Conservation (phyloP, 1,284 basidiomycete genomes). For the Albatrellus sp. region DNA sequence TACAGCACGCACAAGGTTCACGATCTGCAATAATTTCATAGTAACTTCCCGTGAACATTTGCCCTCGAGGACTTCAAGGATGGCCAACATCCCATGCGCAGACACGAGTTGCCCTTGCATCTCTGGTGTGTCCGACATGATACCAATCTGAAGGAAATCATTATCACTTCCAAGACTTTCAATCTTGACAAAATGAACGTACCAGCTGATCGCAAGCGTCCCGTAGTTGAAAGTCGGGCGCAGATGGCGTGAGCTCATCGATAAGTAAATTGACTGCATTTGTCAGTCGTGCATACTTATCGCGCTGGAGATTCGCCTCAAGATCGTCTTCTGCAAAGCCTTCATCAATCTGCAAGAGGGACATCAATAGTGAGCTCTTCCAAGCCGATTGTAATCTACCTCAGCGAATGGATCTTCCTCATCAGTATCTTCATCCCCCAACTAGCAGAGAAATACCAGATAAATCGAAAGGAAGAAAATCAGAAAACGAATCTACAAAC, state of each 20-base stretch:
- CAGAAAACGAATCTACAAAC: conserved; percentile 25
- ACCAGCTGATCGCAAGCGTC: conserved; percentile 86
- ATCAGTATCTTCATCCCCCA: conserved; percentile 71
- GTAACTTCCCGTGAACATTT: conserved; percentile 75
- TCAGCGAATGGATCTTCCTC: conserved; percentile 94
- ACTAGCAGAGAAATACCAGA: conserved; percentile 23
- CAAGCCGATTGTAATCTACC: conserved; percentile 26
- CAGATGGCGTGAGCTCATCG: conserved; percentile 73
- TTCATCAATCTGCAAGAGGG: conserved; percentile 63
- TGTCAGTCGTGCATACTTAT: conserved; percentile 81
- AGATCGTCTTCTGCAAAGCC: conserved; percentile 81
- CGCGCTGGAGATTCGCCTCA: conserved; percentile 80
- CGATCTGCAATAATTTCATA: conserved; percentile 75
- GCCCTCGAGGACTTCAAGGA: conserved; percentile 85
- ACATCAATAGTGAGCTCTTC: background rate
- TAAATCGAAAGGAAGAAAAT: background rate
- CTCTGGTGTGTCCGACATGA: conserved; percentile 78
- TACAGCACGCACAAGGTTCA: conserved; percentile 61
- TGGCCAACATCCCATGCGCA: conserved; percentile 88
- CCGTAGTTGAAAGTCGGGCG: conserved; percentile 68
- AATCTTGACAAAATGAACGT: conserved; percentile 14
- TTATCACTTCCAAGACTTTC: background rate
- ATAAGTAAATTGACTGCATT: conserved; percentile 75
- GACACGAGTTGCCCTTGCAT: conserved; percentile 84
- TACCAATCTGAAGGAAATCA: conserved; percentile 39